Evolutionary conservation across 768 basidiomycete species (phyloP).

Genomic region (Tremella yokohamensis): DNA sequence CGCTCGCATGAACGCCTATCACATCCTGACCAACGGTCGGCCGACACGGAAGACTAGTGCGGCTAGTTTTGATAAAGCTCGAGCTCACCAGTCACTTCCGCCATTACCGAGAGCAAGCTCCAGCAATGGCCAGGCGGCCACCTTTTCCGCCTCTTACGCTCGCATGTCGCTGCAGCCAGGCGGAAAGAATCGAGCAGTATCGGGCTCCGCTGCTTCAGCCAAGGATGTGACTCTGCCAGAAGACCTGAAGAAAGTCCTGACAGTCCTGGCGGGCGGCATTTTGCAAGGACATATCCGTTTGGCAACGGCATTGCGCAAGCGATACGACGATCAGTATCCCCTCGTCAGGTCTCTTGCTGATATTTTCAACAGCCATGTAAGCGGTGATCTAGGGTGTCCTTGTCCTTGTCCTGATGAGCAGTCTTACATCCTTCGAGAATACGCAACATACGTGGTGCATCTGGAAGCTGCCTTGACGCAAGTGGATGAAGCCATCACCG

Average conservation of each 20-base stretch:
- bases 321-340: constrained; percentile 94
- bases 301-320: constrained; percentile 75
- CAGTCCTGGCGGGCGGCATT: constrained; percentile 80
- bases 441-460: constrained; percentile 90
- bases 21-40: constrained; percentile 39
- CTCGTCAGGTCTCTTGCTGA: constrained; percentile 88
- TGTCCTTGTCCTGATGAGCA: constrained; percentile 49
- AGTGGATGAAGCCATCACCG: constrained; percentile 72
- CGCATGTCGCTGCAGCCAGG: constrained; percentile 28
- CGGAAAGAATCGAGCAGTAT: neutral
- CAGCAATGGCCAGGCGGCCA: neutral
- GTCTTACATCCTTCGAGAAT: constrained; percentile 91
- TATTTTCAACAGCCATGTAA: constrained; percentile 89
- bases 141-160: constrained; percentile 3
- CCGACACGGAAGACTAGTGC: constrained; percentile 30
- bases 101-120: constrained; percentile 26
- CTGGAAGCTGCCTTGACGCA: constrained; percentile 84
- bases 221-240: constrained; percentile 60
- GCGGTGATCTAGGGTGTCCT: constrained; percentile 46
- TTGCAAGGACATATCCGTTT: constrained; percentile 84
- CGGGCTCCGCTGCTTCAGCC: neutral
- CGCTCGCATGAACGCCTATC: constrained; percentile 39
- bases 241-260: constrained; percentile 76
- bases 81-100: constrained; percentile 46
- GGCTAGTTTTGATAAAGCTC: constrained; percentile 8